Evolutionary conservation across 2,329 filamentous ascomycete species (phyloP).

Genomic region (Ceratocystis cacaofunesta): DNA sequence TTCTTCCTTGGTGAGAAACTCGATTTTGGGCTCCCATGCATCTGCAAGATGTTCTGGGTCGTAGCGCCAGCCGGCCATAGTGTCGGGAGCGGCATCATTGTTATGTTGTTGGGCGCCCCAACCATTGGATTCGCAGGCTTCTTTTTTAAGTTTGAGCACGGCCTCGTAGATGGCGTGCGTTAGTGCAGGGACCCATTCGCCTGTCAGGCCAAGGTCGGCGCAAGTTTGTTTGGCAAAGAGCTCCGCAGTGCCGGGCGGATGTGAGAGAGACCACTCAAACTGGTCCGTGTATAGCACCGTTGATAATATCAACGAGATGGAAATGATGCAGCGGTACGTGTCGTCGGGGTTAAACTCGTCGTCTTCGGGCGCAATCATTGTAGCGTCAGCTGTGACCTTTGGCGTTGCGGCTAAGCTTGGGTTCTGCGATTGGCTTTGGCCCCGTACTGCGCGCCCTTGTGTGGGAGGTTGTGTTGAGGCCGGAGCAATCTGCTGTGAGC

Average conservation of each 20-base stretch:
- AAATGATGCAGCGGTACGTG: constrained; percentile 85
- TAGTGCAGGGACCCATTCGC: constrained; percentile 89
- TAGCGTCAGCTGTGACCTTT: constrained; percentile 55
- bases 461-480: constrained; percentile 19
- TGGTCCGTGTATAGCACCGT: constrained; percentile 91
- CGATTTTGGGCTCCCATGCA: constrained; percentile 72
- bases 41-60: constrained; percentile 79
- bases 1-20: constrained; percentile 78
- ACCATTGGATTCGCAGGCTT: constrained; percentile 80
- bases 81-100: constrained; percentile 73
- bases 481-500: constrained; percentile 33
- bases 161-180: constrained; percentile 96
- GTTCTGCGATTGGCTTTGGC: constrained; percentile 2
- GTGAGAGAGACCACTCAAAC: constrained; percentile 91
- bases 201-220: constrained; percentile 72
- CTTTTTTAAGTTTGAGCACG: constrained; percentile 83
- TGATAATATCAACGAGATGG: constrained; percentile 77
- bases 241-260: constrained; percentile 83
- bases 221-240: constrained; percentile 86
- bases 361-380: constrained; percentile 36
- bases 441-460: not conserved
- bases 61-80: constrained; percentile 83
- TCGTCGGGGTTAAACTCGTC: constrained; percentile 75
- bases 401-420: constrained; percentile 19
- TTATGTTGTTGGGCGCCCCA: constrained; percentile 58